A percentile compares a stretch with the other conserved stretches of the same genome.
Conservation (phyloP, 106 monocot species). For the Vanilla planifolia region DNA sequence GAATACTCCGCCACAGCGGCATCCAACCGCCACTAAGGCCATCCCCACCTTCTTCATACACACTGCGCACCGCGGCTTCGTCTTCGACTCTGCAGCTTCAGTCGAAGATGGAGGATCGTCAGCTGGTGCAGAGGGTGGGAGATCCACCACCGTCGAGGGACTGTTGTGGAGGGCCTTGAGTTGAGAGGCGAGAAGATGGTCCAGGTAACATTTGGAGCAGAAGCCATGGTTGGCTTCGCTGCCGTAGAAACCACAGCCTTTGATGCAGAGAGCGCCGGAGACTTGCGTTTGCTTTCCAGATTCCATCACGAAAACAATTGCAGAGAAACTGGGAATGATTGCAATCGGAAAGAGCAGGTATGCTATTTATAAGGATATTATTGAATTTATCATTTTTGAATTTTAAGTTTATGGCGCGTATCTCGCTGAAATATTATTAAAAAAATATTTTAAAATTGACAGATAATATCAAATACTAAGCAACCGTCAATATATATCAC, state of each 20-base stretch:
- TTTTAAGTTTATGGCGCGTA: too few species aligned
- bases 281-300: neutral
- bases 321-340: neutral
- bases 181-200: neutral
- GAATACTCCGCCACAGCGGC: neutral
- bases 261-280: constrained; percentile 12
- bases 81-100: neutral
- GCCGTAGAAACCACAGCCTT: constrained; percentile 38
- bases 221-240: constrained; percentile 21
- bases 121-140: too few species aligned
- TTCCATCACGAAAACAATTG: too few species aligned
- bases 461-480: too few species aligned
- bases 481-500: too few species aligned
- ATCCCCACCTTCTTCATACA: constrained; percentile 6
- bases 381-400: too few species aligned
- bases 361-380: too few species aligned
- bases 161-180: constrained; percentile 7
- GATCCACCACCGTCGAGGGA: too few species aligned
- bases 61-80: constrained; percentile 10
- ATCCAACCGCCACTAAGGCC: neutral
- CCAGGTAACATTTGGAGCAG: constrained; percentile 33
- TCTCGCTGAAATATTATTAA: too few species aligned
- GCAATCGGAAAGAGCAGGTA: neutral
- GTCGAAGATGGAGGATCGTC: neutral
- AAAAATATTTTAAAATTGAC: too few species aligned